These are phyloP conservation scores for Debaryomycetaceae sp. DNA, from an alignment of 1,139 yeast species.

Conservation along the genomic window DNA sequence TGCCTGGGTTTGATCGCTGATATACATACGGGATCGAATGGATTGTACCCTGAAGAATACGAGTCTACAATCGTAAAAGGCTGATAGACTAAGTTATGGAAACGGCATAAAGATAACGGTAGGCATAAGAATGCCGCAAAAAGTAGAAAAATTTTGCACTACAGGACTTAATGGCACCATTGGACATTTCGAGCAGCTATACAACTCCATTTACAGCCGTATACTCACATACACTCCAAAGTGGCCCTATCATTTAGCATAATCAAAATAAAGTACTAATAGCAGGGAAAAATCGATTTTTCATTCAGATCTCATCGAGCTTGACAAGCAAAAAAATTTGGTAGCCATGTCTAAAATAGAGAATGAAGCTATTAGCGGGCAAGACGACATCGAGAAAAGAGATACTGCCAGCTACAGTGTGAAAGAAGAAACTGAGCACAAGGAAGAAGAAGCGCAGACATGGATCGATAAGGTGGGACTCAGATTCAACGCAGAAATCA, in stretches of 20 bases:
- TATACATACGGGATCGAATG: no score
- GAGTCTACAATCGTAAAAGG: no score
- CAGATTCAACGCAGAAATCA: constrained; percentile 38
- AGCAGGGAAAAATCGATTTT: background rate
- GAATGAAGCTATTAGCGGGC: constrained; percentile 1
- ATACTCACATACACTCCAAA: background rate
- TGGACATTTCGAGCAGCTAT: background rate
- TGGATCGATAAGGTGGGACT: constrained; percentile 28
- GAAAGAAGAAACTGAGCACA: background rate
- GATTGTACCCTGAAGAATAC: no score
- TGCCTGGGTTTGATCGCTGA: no score
- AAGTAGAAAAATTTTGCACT: background rate
- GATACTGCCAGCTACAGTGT: background rate
- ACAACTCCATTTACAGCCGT: background rate
- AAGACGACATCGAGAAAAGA: background rate
- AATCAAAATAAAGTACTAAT: no score
- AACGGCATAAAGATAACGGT: background rate
- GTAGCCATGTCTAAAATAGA: background rate
- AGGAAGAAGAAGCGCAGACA: constrained; percentile 9
- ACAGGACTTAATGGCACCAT: background rate
- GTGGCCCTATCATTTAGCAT: no score
- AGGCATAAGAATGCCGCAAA: background rate
- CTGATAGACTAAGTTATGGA: background rate
- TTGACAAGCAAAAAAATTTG: background rate
- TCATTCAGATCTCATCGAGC: background rate